phyloP scores from a whole-genome alignment of 345 rosid species.

The Bruguiera parviflora region DNA sequence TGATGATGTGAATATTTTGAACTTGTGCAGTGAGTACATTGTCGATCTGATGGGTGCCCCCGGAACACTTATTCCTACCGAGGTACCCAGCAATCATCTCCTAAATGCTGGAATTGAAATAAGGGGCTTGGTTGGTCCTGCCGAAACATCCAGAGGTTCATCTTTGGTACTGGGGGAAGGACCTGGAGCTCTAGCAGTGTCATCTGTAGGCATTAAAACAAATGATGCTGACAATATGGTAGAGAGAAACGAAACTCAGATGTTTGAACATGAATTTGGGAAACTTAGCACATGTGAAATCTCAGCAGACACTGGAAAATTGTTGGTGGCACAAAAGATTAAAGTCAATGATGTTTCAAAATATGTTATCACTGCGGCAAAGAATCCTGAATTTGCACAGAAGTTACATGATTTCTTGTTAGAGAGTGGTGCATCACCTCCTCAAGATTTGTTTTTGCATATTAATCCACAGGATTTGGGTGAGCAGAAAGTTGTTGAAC shows the following conservation, averaged over 20 bases:
- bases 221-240: conserved; percentile 33
- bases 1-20: conserved; percentile 18
- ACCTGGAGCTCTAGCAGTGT: conserved; percentile 29
- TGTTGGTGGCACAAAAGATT: conserved; percentile 63
- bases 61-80: conserved; percentile 81
- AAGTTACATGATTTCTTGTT: conserved; percentile 81
- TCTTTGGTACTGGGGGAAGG: conserved; percentile 37
- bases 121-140: conserved; percentile 42
- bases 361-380: conserved; percentile 88
- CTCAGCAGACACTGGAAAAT: conserved; percentile 39
- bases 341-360: conserved; percentile 83
- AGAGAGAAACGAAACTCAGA: conserved; percentile 50
- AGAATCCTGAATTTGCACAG: conserved; percentile 88
- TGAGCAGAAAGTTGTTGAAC: conserved; percentile 37
- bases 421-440: conserved; percentile 92
- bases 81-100: conserved; percentile 72
- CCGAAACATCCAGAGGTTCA: conserved; percentile 33
- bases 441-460: conserved; percentile 70
- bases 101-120: conserved; percentile 46
- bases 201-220: conserved; percentile 35
- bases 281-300: conserved; percentile 48
- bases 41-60: conserved; percentile 99
- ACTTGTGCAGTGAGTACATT: conserved; percentile 75
- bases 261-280: conserved; percentile 64
- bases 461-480: conserved; percentile 45